phyloP scores from a whole-genome alignment of 805 yeast genomes.

The Isabelozyma heimii region DNA sequence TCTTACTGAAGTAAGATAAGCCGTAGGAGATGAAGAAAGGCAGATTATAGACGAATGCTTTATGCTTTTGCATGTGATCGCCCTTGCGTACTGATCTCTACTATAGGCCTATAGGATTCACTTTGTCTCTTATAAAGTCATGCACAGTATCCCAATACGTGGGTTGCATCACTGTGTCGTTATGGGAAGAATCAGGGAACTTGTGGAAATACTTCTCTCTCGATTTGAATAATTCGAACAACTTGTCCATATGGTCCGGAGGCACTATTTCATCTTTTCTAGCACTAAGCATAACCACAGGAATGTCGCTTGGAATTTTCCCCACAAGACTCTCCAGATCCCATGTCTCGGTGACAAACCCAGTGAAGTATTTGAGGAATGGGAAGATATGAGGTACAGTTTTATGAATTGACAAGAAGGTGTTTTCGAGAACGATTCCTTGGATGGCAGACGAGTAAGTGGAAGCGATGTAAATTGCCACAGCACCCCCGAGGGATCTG shows the following conservation, averaged over 20 bases:
- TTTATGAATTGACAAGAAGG: conserved; percentile 73
- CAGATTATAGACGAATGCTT: too few relatives aligned
- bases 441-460: conserved; percentile 47
- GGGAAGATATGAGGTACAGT: conserved; percentile 77
- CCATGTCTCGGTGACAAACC: conserved; percentile 80
- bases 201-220: conserved; percentile 49
- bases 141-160: conserved; percentile 74
- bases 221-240: conserved; percentile 54
- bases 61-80: too few relatives aligned
- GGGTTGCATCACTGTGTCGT: conserved; percentile 74
- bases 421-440: conserved; percentile 80
- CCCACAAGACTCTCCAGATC: conserved; percentile 63
- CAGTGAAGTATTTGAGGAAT: conserved; percentile 49
- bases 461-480: conserved; percentile 77
- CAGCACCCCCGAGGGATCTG: conserved; percentile 93
- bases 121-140: conserved; percentile 48
- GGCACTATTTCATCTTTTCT: conserved; percentile 87
- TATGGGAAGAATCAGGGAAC: conserved; percentile 68
- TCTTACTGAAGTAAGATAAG: too few relatives aligned
- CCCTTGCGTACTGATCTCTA: too few relatives aligned
- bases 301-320: conserved; percentile 50
- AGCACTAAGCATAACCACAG: conserved; percentile 72
- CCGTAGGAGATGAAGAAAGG: too few relatives aligned
- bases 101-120: conserved; percentile 39
- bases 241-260: conserved; percentile 69